Evolutionary conservation across 495 filamentous ascomycete genomes (phyloP).

Genomic region (Podospora tetraspora): DNA sequence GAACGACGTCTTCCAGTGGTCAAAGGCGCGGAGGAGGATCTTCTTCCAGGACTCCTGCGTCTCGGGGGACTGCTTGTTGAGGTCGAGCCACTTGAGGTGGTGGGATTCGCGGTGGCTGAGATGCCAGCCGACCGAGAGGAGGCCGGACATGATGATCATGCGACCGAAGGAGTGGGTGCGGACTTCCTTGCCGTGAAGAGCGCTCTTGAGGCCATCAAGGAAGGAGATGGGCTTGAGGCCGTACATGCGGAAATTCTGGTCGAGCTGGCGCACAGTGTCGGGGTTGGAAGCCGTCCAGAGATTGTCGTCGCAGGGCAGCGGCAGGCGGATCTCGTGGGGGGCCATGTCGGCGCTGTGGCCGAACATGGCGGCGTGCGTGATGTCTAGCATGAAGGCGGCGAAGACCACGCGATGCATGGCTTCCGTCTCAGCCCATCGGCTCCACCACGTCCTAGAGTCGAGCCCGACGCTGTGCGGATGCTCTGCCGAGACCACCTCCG

Average conservation of each 20-base stretch:
- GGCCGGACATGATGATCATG: conserved; percentile 89
- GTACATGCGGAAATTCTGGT: conserved; percentile 74
- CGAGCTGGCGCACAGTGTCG: conserved; percentile 75
- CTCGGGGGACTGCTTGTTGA: conserved; percentile 62
- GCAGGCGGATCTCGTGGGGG: conserved; percentile 89
- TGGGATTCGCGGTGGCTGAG: conserved; percentile 93
- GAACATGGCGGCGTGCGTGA: conserved; percentile 95
- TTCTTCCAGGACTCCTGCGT: conserved; percentile 86
- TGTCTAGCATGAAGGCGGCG: conserved; percentile 91
- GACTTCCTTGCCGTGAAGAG: conserved; percentile 81
- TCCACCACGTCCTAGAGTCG: conserved; percentile 83
- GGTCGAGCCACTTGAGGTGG: conserved; percentile 76
- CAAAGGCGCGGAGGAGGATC: conserved; percentile 77
- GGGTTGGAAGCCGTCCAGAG: conserved; percentile 89
- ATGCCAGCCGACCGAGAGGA: conserved; percentile 92
- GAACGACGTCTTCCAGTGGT: conserved; percentile 90
- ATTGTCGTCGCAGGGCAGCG: conserved; percentile 88
- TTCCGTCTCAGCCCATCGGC: conserved; percentile 91
- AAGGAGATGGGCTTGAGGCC: conserved; percentile 83
- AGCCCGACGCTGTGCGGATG: conserved; percentile 46
- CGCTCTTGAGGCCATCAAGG: conserved; percentile 82
- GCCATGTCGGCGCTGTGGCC: conserved; percentile 95
- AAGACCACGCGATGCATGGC: conserved; percentile 88
- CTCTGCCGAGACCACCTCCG: conserved; percentile 52
- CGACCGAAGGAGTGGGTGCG: conserved; percentile 89